phyloP scores from a whole-genome alignment of 2,329 filamentous ascomycete species.

The Leptoxyphium fumago region DNA sequence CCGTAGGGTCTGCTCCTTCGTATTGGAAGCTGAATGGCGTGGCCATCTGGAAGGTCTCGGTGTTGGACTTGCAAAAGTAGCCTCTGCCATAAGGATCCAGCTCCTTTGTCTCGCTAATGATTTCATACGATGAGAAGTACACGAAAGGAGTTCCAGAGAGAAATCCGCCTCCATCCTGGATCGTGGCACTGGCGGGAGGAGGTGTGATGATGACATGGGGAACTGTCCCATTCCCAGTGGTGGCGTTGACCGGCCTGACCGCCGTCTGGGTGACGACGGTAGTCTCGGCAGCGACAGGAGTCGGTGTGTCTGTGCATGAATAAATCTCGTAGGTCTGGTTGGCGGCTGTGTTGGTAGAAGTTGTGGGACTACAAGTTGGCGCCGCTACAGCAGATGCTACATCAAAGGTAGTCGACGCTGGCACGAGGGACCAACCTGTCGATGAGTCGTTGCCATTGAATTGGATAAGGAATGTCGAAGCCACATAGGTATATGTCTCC shows the following conservation, averaged over 20 bases:
- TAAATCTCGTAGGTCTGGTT: constrained; percentile 7
- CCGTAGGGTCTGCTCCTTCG: constrained; percentile 18
- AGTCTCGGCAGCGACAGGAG: constrained; percentile 17
- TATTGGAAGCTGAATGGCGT: constrained; percentile 25
- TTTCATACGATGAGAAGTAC: constrained; percentile 29
- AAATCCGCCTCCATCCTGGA: constrained; percentile 10
- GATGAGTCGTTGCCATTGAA: constrained; percentile 12
- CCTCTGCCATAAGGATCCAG: constrained; percentile 13
- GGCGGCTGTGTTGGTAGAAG: constrained; percentile 6
- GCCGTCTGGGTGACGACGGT: constrained; percentile 17
- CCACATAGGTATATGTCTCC: constrained; percentile 17
- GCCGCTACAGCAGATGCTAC: constrained; percentile 16
- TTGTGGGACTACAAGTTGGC: constrained; percentile 10
- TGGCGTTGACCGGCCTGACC: constrained; percentile 12
- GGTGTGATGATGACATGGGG: constrained; percentile 16
- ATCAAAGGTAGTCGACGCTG: constrained; percentile 18
- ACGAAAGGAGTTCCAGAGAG: constrained; percentile 25
- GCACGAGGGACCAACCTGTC: constrained; percentile 18
- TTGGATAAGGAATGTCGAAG: constrained; percentile 18
- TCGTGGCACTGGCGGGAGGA: constrained; percentile 14
- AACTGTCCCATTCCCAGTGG: constrained; percentile 14
- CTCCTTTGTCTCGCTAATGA: constrained; percentile 20
- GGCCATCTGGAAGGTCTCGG: constrained; percentile 21
- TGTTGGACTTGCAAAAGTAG: constrained; percentile 17
- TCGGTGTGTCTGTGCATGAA: constrained; percentile 13